A percentile compares a stretch with the other conserved stretches of the same genome.
These are phyloP conservation scores for Suillus hirtellus DNA, from an alignment of 768 basidiomycete genomes.

Conservation along the genomic window DNA sequence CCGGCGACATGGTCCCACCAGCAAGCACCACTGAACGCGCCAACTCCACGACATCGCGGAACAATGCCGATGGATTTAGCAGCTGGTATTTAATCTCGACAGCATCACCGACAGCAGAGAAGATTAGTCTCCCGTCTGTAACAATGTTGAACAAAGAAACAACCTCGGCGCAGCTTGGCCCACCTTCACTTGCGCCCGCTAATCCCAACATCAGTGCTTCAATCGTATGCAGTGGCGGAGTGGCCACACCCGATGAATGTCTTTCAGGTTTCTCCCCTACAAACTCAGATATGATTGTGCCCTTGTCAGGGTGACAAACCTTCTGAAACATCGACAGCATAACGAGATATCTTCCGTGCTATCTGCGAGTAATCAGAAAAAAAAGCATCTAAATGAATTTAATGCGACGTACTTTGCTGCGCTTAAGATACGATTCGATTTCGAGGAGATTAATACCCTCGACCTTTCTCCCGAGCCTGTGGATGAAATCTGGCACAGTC, in stretches of 20 bases:
- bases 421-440: constrained; percentile 76
- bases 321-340: constrained; percentile 60
- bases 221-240: constrained; percentile 77
- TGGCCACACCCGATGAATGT: constrained; percentile 36
- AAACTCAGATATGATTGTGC: constrained; percentile 4
- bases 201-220: constrained; percentile 79
- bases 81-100: constrained; percentile 87
- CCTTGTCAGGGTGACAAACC: constrained; percentile 15
- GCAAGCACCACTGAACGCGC: constrained; percentile 88
- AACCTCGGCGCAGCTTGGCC: not conserved
- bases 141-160: not conserved
- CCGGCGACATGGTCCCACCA: constrained; percentile 99
- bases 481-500: constrained; percentile 64
- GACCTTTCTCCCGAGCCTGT: constrained; percentile 63
- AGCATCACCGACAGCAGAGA: constrained; percentile 45
- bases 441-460: constrained; percentile 83
- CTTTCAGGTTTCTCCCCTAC: constrained; percentile 15
- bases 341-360: constrained; percentile 83
- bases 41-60: constrained; percentile 77
- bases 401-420: constrained; percentile 64
- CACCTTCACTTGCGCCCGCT: constrained; percentile 77
- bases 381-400: not conserved
- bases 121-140: constrained; percentile 73
- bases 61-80: constrained; percentile 87
- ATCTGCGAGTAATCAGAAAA: constrained; percentile 39